Evolutionary conservation across 345 rosid genomes (phyloP).

Genomic region (Syzygium aqueum): DNA sequence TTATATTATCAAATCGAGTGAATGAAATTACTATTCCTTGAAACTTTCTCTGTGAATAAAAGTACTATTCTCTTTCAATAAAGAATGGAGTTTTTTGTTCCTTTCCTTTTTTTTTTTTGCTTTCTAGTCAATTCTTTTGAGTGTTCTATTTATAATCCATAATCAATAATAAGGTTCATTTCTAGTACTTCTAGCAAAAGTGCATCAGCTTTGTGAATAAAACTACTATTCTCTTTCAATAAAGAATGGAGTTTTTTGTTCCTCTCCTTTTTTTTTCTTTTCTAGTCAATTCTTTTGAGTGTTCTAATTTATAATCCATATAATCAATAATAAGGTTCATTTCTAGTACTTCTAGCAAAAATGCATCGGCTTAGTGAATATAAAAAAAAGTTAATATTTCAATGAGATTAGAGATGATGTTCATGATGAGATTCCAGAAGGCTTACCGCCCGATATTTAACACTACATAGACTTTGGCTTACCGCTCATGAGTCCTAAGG

Average conservation of each 20-base stretch:
- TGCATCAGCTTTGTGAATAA: neutral
- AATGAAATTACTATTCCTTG: neutral
- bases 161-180: too few relatives aligned
- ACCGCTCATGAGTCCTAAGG: neutral
- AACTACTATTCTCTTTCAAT: neutral
- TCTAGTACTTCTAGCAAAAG: neutral
- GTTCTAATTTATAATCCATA: neutral
- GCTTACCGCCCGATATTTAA: too few relatives aligned
- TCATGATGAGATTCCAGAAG: too few relatives aligned
- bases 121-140: too few relatives aligned
- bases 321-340: too few relatives aligned
- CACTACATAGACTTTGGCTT: neutral
- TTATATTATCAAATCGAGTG: too few relatives aligned
- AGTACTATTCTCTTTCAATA: neutral
- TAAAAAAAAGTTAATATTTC: too few relatives aligned
- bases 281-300: too few relatives aligned
- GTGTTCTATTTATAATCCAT: neutral
- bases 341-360: neutral
- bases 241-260: neutral
- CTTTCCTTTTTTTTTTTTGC: too few relatives aligned
- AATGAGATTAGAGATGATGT: too few relatives aligned
- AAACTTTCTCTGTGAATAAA: neutral
- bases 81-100: neutral
- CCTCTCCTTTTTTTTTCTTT: neutral
- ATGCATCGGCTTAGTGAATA: neutral